phyloP scores from a whole-genome alignment of 1,284 basidiomycete genomes.

The Malassezia japonica region DNA sequence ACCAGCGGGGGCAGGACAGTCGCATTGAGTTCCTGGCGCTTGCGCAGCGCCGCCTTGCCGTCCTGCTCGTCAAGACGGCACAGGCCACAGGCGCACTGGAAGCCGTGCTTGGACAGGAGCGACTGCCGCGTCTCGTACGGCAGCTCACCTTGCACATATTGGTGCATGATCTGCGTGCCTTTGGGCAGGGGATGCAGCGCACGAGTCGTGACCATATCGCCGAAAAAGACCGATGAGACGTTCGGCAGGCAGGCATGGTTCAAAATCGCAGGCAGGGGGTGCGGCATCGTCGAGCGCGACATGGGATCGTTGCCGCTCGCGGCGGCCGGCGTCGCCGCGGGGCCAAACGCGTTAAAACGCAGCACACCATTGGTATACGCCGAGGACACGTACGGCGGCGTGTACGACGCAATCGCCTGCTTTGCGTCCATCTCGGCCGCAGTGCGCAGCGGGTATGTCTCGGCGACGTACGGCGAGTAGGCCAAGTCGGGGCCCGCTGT shows the following conservation, averaged over 20 bases:
- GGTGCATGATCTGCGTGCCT: slow-evolving; percentile 46
- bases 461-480: slow-evolving; percentile 23
- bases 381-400: slow-evolving; percentile 10
- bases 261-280: slow-evolving; percentile 44
- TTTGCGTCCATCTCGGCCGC: not conserved
- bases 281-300: slow-evolving; percentile 41
- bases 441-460: slow-evolving; percentile 29
- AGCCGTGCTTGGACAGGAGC: slow-evolving; percentile 42
- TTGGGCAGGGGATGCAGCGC: slow-evolving; percentile 31
- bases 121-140: slow-evolving; percentile 31
- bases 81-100: slow-evolving; percentile 35
- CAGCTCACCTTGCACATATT: slow-evolving; percentile 43
- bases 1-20: slow-evolving; percentile 31
- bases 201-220: slow-evolving; percentile 41
- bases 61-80: slow-evolving; percentile 35
- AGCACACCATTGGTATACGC: slow-evolving; percentile 45
- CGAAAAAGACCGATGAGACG: slow-evolving; percentile 45
- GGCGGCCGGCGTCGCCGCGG: slow-evolving; percentile 29
- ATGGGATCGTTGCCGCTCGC: slow-evolving; percentile 18
- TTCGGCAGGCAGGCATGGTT: slow-evolving; percentile 47
- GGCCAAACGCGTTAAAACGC: slow-evolving; percentile 47
- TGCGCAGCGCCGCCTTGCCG: slow-evolving; percentile 22
- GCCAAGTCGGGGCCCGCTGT: slow-evolving; percentile 37
- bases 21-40: slow-evolving; percentile 25
- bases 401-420: not conserved